A percentile compares a stretch with the other conserved stretches of the same genome.
phyloP scores from a whole-genome alignment of 2,329 filamentous ascomycete species.

The Penicillium sp. region DNA sequence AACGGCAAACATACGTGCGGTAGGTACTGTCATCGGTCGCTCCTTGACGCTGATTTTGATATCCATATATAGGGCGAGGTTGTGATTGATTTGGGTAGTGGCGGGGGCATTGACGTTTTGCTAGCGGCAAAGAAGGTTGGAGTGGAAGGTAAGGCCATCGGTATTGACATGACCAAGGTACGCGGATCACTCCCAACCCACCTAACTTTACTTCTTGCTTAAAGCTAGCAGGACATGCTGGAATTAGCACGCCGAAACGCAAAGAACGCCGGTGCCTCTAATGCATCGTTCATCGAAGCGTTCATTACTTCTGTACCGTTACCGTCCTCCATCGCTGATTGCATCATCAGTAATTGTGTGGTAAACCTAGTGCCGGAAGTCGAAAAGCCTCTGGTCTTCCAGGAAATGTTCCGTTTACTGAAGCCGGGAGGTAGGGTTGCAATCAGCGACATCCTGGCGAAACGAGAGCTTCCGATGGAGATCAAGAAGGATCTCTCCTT shows the following conservation, averaged over 20 bases:
- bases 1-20: slow-evolving; percentile 48
- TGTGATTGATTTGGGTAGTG: slow-evolving; percentile 57
- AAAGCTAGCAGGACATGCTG: slow-evolving; percentile 53
- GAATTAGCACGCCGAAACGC: slow-evolving; percentile 50
- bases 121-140: slow-evolving; percentile 54
- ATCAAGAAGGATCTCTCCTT: slow-evolving; percentile 52
- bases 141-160: slow-evolving; percentile 49
- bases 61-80: slow-evolving; percentile 50
- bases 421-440: slow-evolving; percentile 59
- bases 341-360: slow-evolving; percentile 64
- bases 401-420: slow-evolving; percentile 58
- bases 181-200: neutral
- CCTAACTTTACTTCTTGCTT: neutral
- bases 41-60: neutral
- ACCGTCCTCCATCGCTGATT: slow-evolving; percentile 46
- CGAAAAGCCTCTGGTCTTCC: slow-evolving; percentile 56
- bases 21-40: slow-evolving; percentile 18
- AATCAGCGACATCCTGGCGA: slow-evolving; percentile 59
- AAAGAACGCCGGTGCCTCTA: slow-evolving; percentile 38
- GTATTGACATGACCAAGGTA: slow-evolving; percentile 61
- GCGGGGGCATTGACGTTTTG: slow-evolving; percentile 60
- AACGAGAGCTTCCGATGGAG: slow-evolving; percentile 48
- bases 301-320: slow-evolving; percentile 54
- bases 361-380: slow-evolving; percentile 56
- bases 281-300: slow-evolving; percentile 53